These are phyloP conservation scores for Aspergillus bertholletiae DNA, from an alignment of 495 filamentous ascomycete genomes.

Conservation along the genomic window DNA sequence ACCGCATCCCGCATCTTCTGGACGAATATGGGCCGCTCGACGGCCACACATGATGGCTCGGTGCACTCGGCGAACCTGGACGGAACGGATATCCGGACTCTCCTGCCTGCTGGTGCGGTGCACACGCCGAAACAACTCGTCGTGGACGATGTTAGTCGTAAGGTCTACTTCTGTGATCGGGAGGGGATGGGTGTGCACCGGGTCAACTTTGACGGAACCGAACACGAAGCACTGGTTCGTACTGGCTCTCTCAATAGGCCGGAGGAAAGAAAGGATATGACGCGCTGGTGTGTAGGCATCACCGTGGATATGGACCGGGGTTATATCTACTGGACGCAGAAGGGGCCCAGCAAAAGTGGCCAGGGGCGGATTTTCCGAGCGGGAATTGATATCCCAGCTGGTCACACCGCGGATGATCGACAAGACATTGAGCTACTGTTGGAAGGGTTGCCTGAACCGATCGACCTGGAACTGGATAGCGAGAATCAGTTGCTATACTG, in stretches of 20 bases:
- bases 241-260: constrained; percentile 22
- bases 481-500: constrained; percentile 41
- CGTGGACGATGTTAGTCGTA: constrained; percentile 23
- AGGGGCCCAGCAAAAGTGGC: constrained; percentile 44
- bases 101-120: constrained; percentile 34
- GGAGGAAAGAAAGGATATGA: constrained; percentile 24
- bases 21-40: constrained; percentile 48
- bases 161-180: constrained; percentile 53
- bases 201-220: constrained; percentile 41
- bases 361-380: constrained; percentile 47
- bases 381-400: constrained; percentile 30
- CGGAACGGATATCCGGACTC: constrained; percentile 33
- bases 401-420: constrained; percentile 24
- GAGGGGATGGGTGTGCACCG: constrained; percentile 49
- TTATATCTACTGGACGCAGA: constrained; percentile 57
- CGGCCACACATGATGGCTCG: constrained; percentile 38
- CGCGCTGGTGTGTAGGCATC: constrained; percentile 53
- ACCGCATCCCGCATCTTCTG: constrained; percentile 42
- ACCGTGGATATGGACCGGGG: constrained; percentile 30
- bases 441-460: constrained; percentile 47
- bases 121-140: constrained; percentile 55
- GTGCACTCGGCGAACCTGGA: constrained; percentile 44
- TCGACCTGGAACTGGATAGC: constrained; percentile 50
- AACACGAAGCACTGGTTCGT: constrained; percentile 39
- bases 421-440: constrained; percentile 42